Conservation (phyloP, 2,329 filamentous ascomycete genomes). For the Colletotrichum karsti region DNA sequence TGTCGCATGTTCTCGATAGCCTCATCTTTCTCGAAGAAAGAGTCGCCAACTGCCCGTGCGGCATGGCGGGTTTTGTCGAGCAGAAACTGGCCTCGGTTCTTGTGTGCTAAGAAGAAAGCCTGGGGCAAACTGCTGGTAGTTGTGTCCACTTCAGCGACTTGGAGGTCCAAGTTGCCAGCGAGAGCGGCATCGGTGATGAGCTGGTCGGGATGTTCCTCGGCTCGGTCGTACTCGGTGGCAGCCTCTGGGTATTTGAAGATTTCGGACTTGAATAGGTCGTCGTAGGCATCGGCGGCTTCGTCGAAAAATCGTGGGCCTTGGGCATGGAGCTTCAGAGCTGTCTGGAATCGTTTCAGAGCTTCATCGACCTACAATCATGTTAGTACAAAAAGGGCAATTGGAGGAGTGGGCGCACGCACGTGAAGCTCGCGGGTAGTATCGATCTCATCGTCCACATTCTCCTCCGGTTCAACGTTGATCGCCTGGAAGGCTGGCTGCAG, state of each 20-base stretch:
- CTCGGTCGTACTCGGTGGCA: slow-evolving; percentile 82
- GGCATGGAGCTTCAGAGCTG: slow-evolving; percentile 88
- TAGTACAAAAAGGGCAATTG: background rate
- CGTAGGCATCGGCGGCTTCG: slow-evolving; percentile 83
- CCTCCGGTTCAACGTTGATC: slow-evolving; percentile 93
- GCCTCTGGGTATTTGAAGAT: slow-evolving; percentile 94
- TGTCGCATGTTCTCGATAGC: slow-evolving; percentile 48
- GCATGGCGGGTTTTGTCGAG: slow-evolving; percentile 76
- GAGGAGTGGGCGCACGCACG: slow-evolving; percentile 44
- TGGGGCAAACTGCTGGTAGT: slow-evolving; percentile 85
- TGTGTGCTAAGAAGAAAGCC: slow-evolving; percentile 91
- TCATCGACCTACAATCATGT: slow-evolving; percentile 78
- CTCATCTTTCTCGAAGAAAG: slow-evolving; percentile 46
- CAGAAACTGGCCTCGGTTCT: slow-evolving; percentile 92
- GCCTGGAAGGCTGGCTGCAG: slow-evolving; percentile 77
- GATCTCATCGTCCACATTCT: slow-evolving; percentile 87
- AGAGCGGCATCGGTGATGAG: slow-evolving; percentile 56
- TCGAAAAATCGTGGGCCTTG: slow-evolving; percentile 81
- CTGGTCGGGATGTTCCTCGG: slow-evolving; percentile 64
- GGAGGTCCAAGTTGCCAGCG: slow-evolving; percentile 60
- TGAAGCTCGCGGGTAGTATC: slow-evolving; percentile 97
- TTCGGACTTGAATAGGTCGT: slow-evolving; percentile 86
- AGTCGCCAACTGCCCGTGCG: slow-evolving; percentile 39
- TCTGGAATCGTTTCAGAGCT: slow-evolving; percentile 93
- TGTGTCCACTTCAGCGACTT: slow-evolving; percentile 73